phyloP scores from a whole-genome alignment of 371 early-diverging fungal genomes.

The Nematocida sp. region DNA sequence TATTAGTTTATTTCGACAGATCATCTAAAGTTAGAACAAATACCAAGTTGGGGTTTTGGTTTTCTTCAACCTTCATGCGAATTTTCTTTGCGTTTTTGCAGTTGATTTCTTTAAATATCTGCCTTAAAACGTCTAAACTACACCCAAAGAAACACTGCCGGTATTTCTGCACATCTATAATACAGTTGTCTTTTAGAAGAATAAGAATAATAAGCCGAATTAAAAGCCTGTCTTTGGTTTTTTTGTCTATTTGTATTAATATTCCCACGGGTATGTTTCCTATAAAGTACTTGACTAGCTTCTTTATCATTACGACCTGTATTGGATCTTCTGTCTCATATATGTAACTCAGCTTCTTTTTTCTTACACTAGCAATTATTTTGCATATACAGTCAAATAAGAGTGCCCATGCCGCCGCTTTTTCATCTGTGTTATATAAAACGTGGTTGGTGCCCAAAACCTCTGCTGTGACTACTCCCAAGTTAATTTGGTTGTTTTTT shows the following conservation, averaged over 20 bases:
- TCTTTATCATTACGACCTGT: not conserved
- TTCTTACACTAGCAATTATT: not conserved
- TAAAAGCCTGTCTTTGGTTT: not conserved
- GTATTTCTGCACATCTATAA: not conserved
- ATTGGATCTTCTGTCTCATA: constrained; percentile 6
- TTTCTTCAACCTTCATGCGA: not conserved
- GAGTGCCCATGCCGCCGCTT: not conserved
- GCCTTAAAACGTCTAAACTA: not conserved
- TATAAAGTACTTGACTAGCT: constrained; percentile 9
- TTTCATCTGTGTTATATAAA: not conserved
- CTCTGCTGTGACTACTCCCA: not conserved
- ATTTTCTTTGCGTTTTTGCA: constrained; percentile 10
- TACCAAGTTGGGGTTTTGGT: not conserved
- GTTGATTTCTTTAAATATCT: constrained; percentile 2
- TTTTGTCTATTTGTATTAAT: not conserved
- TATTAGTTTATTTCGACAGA: too few relatives aligned
- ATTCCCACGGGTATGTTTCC: too few relatives aligned
- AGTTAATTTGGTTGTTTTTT: constrained; percentile 1
- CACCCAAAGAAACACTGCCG: not conserved
- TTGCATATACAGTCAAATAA: constrained; percentile 22
- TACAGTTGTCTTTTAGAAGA: constrained; percentile 1
- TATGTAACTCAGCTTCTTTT: constrained; percentile 1
- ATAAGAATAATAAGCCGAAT: constrained; percentile 3
- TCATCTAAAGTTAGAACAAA: not conserved
- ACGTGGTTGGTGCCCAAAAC: not conserved